Evolutionary conservation across 176 grass and related monocot species (phyloP), one percentile per base, ranked within the genome.

Genomic region (Hsuehochloa calcarea): DNA sequence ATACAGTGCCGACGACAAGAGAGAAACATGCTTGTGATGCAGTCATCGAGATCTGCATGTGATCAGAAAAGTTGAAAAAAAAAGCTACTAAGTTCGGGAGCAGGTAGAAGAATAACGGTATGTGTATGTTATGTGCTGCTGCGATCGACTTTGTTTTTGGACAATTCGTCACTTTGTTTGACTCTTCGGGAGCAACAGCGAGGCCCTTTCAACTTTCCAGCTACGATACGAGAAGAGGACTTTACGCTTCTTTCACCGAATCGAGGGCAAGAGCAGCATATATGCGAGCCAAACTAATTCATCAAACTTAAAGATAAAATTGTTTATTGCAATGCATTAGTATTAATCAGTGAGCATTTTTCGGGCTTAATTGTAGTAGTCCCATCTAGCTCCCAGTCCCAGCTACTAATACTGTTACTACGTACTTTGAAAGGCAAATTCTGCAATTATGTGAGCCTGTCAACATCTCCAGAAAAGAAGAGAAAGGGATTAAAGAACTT

Each of bases 151-250:
- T 58, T 55, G 6, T 20, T 15, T 44, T 5, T n/a, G 66, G 9
- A 17, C 23, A 26, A 49, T 25, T 81, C 22, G 41, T 71, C 25
- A 61, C 55, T 44, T 80, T 55, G 17, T 87, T 74, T 55, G 85
- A 65, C 75, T 51, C 68, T 79, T 17, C 40, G 27, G 20, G 44
- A 20, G 27, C 26, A 13, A 13, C 34, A 14, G 3, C 11, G 23
- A 26, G 58, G 58, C 10, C 9, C 45, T 65, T 64, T 38, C 17
- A 56, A 5, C 83, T 80, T 65, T 80, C 19, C 46, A 65, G 78
- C 78, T 55, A 54, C 31, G 54, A 0, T n/a, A n/a, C n/a, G n/a
- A n/a, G n/a, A 3, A 67, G 38, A 31, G 54, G 46, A 34, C 47
- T 73, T 58, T 59, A 76, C 17, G 72, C 72, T 19, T 50, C 73